A percentile compares a stretch with the other conserved stretches of the same genome.
Evolutionary conservation across 2,329 filamentous ascomycete species (phyloP).

Genomic region (Teratosphaeriaceae sp.): DNA sequence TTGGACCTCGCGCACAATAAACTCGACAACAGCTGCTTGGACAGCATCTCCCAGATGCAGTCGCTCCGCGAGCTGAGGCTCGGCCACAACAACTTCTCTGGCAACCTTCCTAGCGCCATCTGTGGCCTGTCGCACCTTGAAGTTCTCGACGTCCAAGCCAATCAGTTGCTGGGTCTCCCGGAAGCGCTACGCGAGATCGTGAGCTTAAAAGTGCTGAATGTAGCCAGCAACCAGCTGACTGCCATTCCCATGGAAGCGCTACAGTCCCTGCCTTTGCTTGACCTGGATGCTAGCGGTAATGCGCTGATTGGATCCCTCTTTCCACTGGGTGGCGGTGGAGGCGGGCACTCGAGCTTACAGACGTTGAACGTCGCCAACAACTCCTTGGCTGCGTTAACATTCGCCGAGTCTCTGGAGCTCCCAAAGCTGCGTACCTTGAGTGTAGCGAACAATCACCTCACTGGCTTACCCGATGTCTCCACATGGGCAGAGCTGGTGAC

Average conservation of each 20-base stretch:
- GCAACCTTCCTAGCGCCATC: constrained; percentile 59
- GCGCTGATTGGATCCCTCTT: constrained; percentile 68
- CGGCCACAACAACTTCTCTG: constrained; percentile 67
- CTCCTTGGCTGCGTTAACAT: constrained; percentile 51
- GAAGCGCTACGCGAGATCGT: constrained; percentile 58
- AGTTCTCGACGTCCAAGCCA: constrained; percentile 72
- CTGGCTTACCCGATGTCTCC: constrained; percentile 64
- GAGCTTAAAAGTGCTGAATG: constrained; percentile 67
- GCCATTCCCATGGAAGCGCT: constrained; percentile 65
- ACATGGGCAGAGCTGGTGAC: constrained; percentile 67
- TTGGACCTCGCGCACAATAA: constrained; percentile 76
- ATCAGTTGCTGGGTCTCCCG: constrained; percentile 68
- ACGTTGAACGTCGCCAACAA: constrained; percentile 74
- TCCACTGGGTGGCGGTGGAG: constrained; percentile 39
- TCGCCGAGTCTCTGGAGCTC: constrained; percentile 49
- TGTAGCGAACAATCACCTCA: constrained; percentile 74
- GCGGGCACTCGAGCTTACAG: constrained; percentile 59
- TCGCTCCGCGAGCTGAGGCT: constrained; percentile 74
- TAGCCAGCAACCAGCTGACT: constrained; percentile 71
- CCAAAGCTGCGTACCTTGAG: constrained; percentile 68
- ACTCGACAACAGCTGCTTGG: constrained; percentile 63
- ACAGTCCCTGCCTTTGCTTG: constrained; percentile 60
- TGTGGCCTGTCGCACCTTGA: constrained; percentile 63
- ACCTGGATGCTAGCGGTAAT: constrained; percentile 72
- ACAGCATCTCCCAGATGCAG: constrained; percentile 65